Evolutionary conservation across 169 alveolate genomes (phyloP).

Genomic region (Toxoplasma gondii): DNA sequence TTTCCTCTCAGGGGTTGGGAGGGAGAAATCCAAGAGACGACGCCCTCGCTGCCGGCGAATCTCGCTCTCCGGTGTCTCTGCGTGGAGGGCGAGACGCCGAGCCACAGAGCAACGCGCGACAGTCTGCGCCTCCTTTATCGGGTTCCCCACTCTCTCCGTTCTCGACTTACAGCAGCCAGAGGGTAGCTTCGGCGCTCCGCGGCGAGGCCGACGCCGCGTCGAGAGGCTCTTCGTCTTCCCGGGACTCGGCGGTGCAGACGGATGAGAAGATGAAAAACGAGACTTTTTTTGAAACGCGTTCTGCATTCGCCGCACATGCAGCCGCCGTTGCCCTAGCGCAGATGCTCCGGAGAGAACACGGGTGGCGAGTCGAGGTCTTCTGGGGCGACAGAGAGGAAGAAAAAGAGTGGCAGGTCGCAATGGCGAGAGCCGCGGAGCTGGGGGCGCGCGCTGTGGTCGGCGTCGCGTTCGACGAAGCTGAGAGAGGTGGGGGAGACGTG

Average conservation of each 20-base stretch:
- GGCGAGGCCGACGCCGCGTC: too few species aligned
- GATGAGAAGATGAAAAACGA: too few species aligned
- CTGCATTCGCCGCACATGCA: background rate
- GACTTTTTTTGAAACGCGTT: too few species aligned
- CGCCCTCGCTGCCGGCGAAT: background rate
- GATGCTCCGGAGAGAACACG: background rate
- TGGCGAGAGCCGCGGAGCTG: conserved; percentile 19
- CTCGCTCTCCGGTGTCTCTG: too few species aligned
- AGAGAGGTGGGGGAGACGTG: background rate
- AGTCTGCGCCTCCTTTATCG: background rate
- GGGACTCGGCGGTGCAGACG: too few species aligned
- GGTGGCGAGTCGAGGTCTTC: background rate
- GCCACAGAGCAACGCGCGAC: background rate
- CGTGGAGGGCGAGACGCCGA: too few species aligned
- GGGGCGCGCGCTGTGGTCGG: conserved; percentile 34
- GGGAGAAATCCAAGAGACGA: background rate
- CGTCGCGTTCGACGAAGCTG: background rate
- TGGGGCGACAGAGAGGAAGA: background rate
- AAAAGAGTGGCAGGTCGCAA: background rate
- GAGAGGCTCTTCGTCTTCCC: too few species aligned
- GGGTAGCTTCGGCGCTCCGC: too few species aligned
- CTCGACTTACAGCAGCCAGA: background rate
- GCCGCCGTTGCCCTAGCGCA: background rate
- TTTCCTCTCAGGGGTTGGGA: background rate
- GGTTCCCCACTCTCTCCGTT: background rate